Evolutionary conservation across 169 alveolate species (phyloP), one percentile per base, ranked within the genome.

Genomic region (Plasmodium ovale): DNA sequence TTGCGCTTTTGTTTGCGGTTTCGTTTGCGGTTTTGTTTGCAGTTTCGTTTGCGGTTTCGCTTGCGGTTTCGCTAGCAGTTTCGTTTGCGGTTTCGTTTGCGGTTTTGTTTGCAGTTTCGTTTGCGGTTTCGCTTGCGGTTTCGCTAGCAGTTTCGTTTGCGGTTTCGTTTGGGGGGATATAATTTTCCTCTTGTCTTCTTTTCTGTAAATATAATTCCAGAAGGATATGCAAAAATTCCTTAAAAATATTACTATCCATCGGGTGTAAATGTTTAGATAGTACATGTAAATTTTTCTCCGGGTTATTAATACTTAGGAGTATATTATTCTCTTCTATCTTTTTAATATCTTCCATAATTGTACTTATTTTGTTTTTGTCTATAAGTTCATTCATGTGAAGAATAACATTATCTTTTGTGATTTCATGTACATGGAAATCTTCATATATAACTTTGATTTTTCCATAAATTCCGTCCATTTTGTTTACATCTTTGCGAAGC

Each of bases 371-470:
- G 42, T 87, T 69, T 37, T 72, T 69, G 59, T 92, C 56, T 65
- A 88, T 87, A 25, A 92, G 53, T 19, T 73, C 53, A 27, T 87
- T 60, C 64, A 92, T 56, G 23, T 62, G 44, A 21, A 92, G 87
- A 5, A 92, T 70, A 21, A 71, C 47, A 51, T 85, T 87, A 60
- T 74, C 65, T 60, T 39, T 87, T 21, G 89, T 70, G 29, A 92
- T 87, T 87, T 92, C 94, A 47, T 87, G 89, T 7, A 92, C 94
- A 68, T 92, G 94, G 47, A 92, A 92, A 70, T 92, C 94, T 87
- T 92, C 94, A 35, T 85, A 92, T 10, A 88, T 64, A 27, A 82
- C 58, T 74, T 92, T 92, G 49, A 92, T 87, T 60, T 59, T 87
- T 10, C 94, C 94, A 39, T 58, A 37, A 37, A 82, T 82, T 14